Evolutionary conservation across 1,284 basidiomycete species (phyloP), one percentile per base, ranked within the genome.

Genomic region (Volvariella surrecta): DNA sequence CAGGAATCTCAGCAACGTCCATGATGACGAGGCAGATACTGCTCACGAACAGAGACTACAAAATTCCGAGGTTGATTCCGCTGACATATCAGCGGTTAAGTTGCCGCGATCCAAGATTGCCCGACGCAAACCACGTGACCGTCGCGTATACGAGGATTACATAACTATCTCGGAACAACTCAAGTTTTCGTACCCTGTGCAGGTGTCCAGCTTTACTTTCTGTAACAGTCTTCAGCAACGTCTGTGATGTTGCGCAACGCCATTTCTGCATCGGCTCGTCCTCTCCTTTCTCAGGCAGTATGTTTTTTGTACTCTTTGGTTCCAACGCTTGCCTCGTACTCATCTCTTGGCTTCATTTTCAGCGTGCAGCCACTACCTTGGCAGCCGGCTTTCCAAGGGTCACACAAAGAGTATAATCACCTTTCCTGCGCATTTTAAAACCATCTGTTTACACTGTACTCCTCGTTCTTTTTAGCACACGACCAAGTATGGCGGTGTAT

Each of bases 401-500:
- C 51, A 70, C 79, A 30, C 74, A 80, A 56, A 74, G 80, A 58
- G 86, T 87, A 58, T 51, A 43, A 46, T 41, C 46, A 19, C 37
- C 39, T 30, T 38, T 44, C 20, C 20, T 19, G 47, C 43, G 45
- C 35, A 32, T 39, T 6, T 28, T 6, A 6, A 28, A 11, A 6
- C 24, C 24, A 11, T 28, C 11, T 11, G 32, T 32, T 39, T 16
- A 24, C 17, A 17, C 37, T 39, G 41, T 42, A 42, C 28, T 49
- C 40, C 20, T 37, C 30, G 43, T 39, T 24, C 34, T 30, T 42
- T 45, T 9, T 48, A 94, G 89, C 77, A 83, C 40, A 79, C 89
- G 13, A 90, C 91, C 52, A 97, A 97, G 71, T 97, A 96, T 63
- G 95, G 95, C 46, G 94, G 93, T 58, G 81, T 90, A 53, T 89